Evolutionary conservation across 2,329 filamentous ascomycete genomes (phyloP).

Genomic region (Ophiostoma angusticollis): DNA sequence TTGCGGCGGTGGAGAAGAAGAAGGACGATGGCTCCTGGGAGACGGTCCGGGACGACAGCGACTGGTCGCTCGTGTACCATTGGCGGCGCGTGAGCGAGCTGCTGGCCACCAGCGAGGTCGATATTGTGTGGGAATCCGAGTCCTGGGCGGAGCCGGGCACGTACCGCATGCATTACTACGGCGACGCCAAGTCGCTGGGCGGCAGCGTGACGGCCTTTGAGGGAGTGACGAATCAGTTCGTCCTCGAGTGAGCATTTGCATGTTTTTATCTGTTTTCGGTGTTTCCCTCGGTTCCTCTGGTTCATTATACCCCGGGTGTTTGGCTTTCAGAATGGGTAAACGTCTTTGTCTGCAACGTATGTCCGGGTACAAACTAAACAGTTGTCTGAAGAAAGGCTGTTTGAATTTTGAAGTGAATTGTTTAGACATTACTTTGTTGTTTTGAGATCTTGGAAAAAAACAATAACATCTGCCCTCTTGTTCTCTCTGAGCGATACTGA

Average conservation of each 20-base stretch:
- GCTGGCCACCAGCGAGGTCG: conserved; percentile 65
- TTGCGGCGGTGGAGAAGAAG: conserved; percentile 59
- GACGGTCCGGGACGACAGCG: conserved; percentile 55
- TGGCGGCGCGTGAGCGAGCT: conserved; percentile 64
- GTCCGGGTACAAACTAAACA: too few relatives aligned
- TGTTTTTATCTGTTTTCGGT: neutral
- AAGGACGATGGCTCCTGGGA: conserved; percentile 40
- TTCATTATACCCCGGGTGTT: too few relatives aligned
- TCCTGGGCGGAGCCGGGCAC: conserved; percentile 45
- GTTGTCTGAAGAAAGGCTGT: too few relatives aligned
- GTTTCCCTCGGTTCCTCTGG: neutral
- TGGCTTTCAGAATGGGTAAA: too few relatives aligned
- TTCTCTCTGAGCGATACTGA: too few relatives aligned
- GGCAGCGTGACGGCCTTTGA: conserved; percentile 55
- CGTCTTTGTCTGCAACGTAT: too few relatives aligned
- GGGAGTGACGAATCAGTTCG: conserved; percentile 48
- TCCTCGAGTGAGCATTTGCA: conserved; percentile 15
- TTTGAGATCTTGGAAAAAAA: too few relatives aligned
- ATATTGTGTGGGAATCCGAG: conserved; percentile 68
- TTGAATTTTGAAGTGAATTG: too few relatives aligned
- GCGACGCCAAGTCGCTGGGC: conserved; percentile 58
- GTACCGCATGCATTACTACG: conserved; percentile 74
- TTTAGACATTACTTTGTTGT: too few relatives aligned
- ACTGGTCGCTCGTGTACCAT: conserved; percentile 72
- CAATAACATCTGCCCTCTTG: too few relatives aligned